phyloP scores from a whole-genome alignment of 495 filamentous ascomycete genomes.

The Penicillium turbatum region DNA sequence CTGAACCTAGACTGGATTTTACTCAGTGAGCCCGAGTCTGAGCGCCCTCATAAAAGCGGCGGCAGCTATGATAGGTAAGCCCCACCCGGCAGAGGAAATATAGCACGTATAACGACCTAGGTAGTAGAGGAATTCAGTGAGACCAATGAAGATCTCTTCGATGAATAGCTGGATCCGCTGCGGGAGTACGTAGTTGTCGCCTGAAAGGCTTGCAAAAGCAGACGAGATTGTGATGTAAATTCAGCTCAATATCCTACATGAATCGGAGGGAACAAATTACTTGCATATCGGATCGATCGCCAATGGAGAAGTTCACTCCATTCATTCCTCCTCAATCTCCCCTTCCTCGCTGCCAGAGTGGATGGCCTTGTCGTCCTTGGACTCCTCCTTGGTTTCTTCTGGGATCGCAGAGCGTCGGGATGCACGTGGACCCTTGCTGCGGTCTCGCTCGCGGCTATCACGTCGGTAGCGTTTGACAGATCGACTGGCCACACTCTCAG shows the following conservation, averaged over 20 bases:
- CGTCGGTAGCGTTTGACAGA: conserved; percentile 46
- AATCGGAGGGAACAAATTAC: not conserved
- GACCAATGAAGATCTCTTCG: no score
- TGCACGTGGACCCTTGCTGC: conserved; percentile 60
- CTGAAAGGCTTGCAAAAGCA: not conserved
- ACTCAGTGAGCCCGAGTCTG: conserved; percentile 24
- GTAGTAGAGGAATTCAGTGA: no score
- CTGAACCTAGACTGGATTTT: conserved; percentile 22
- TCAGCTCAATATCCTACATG: conserved; percentile 1
- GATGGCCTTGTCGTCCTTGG: conserved; percentile 62
- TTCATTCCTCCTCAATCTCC: conserved; percentile 79
- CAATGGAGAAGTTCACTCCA: not conserved
- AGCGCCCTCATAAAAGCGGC: conserved; percentile 34
- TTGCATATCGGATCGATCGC: not conserved
- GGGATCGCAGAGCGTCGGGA: conserved; percentile 49
- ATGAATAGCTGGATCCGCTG: no score
- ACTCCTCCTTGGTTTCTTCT: conserved; percentile 34
- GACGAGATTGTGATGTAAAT: conserved; percentile 1
- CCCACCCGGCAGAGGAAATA: no score
- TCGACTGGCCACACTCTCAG: conserved; percentile 63
- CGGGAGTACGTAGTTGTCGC: no score
- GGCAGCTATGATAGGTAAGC: conserved; percentile 12
- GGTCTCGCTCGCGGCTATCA: conserved; percentile 43
- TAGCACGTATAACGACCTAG: not conserved
- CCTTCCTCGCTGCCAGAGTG: conserved; percentile 94